Percentiles rank a stretch among this genome's conserved stretches.
These are phyloP conservation scores for Pseudogymnoascus sp. DNA, from an alignment of 2,329 filamentous ascomycete species.

Conservation along the genomic window DNA sequence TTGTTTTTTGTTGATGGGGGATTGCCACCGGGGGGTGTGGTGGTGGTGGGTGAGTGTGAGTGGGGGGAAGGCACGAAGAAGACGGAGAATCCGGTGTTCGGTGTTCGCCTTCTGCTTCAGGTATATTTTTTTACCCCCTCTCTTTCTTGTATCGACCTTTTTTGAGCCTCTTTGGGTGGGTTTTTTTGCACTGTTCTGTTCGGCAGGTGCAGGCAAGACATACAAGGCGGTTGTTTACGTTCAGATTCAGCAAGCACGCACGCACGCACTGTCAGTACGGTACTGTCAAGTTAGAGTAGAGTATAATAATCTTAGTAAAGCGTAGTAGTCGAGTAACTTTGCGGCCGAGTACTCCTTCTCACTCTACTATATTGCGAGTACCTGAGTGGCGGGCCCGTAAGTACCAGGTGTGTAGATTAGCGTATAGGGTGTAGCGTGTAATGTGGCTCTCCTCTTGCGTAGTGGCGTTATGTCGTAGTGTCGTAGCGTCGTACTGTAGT, in stretches of 20 bases:
- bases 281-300: neutral
- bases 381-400: neutral
- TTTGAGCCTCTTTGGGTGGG: neutral
- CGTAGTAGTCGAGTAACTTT: neutral
- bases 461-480: too few species aligned
- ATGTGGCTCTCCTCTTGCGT: too few species aligned
- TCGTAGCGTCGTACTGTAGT: neutral
- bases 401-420: too few species aligned
- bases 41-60: neutral
- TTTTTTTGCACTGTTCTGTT: neutral
- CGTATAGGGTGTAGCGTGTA: too few species aligned
- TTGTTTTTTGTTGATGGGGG: neutral
- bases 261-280: too few species aligned
- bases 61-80: neutral
- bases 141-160: too few species aligned
- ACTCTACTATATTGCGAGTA: neutral
- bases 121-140: neutral
- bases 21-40: neutral
- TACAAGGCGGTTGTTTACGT: too few species aligned
- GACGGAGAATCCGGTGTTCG: neutral
- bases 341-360: neutral
- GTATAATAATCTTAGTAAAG: too few species aligned
- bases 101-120: neutral
- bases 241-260: too few species aligned
- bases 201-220: neutral